Percentiles rank a stretch among this genome's conserved stretches.
These are phyloP conservation scores for Paraphoma chrysanthemicola DNA, from an alignment of 2,329 filamentous ascomycete species.

Conservation along the genomic window DNA sequence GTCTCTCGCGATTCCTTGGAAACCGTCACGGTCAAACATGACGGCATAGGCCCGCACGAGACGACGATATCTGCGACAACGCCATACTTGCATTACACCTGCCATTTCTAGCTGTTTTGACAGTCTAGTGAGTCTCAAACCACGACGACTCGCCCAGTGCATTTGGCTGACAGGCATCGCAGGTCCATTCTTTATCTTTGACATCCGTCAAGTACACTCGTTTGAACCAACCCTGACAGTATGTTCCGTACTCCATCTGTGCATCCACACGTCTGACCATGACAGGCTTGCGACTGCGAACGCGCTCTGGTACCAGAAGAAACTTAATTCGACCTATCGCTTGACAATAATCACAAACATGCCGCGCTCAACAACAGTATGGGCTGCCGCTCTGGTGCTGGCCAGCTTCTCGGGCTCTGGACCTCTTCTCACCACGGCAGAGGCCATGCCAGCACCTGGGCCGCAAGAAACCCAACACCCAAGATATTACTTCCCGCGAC, in stretches of 20 bases:
- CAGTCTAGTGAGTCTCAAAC: constrained; percentile 44
- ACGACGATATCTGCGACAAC: constrained; percentile 31
- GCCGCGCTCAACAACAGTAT: constrained; percentile 54
- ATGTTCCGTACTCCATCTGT: constrained; percentile 15
- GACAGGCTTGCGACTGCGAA: constrained; percentile 21
- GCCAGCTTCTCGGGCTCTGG: constrained; percentile 55
- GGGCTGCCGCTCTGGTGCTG: constrained; percentile 55
- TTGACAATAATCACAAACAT: constrained; percentile 48
- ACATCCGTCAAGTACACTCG: constrained; percentile 60
- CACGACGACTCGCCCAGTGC: not conserved
- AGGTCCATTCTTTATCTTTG: constrained; percentile 51
- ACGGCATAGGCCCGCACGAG: constrained; percentile 39
- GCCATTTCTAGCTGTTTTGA: constrained; percentile 41
- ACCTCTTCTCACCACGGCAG: constrained; percentile 54
- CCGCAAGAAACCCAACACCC: constrained; percentile 47
- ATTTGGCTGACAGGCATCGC: constrained; percentile 19
- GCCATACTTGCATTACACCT: constrained; percentile 29
- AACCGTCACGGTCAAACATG: constrained; percentile 39
- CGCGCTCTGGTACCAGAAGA: constrained; percentile 27
- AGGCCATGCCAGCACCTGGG: constrained; percentile 56
- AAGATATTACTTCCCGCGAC: constrained; percentile 57
- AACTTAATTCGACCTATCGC: constrained; percentile 33
- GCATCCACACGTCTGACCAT: constrained; percentile 19
- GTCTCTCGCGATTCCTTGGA: constrained; percentile 23
- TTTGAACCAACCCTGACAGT: constrained; percentile 53